These are phyloP conservation scores for Fusarium sp. DNA, from an alignment of 2,329 filamentous ascomycete genomes.

Conservation along the genomic window DNA sequence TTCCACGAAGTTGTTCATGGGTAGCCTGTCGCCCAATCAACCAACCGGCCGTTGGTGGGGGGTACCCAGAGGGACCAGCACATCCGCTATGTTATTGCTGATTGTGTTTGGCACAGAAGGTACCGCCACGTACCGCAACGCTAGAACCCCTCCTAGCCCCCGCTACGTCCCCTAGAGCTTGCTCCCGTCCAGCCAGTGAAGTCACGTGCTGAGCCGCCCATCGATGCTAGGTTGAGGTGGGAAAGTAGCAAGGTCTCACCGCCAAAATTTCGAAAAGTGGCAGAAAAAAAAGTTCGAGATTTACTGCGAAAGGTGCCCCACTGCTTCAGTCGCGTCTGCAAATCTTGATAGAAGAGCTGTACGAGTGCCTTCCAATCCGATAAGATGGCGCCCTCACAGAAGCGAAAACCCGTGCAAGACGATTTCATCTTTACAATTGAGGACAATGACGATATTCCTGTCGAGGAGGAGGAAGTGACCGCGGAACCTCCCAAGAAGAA, in stretches of 20 bases:
- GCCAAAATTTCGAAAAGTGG: slow-evolving; percentile 46
- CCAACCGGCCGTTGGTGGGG: slow-evolving; percentile 37
- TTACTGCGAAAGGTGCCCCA: slow-evolving; percentile 31
- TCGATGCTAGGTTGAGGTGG: neutral
- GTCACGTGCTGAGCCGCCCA: slow-evolving; percentile 28
- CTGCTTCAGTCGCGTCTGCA: slow-evolving; percentile 31
- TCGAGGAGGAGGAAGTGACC: slow-evolving; percentile 61
- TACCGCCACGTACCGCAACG: slow-evolving; percentile 26
- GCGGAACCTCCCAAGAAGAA: slow-evolving; percentile 66
- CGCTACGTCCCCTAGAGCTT: slow-evolving; percentile 18
- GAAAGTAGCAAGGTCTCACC: slow-evolving; percentile 36
- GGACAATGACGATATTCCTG: slow-evolving; percentile 62
- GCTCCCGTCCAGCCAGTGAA: neutral
- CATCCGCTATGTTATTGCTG: slow-evolving; percentile 15
- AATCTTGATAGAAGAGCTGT: slow-evolving; percentile 21
- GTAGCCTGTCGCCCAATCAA: slow-evolving; percentile 45
- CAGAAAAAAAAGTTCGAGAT: slow-evolving; percentile 46
- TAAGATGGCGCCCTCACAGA: slow-evolving; percentile 58
- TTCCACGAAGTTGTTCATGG: slow-evolving; percentile 37
- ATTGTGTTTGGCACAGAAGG: neutral
- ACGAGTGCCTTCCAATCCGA: slow-evolving; percentile 2
- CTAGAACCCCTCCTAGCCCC: slow-evolving; percentile 22
- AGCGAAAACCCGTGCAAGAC: slow-evolving; percentile 61
- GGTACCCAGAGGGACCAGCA: slow-evolving; percentile 36
- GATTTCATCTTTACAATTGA: slow-evolving; percentile 69